Evolutionary conservation across 2,329 filamentous ascomycete species (phyloP), one percentile per base, ranked within the genome.

Genomic region (Nemania serpens): DNA sequence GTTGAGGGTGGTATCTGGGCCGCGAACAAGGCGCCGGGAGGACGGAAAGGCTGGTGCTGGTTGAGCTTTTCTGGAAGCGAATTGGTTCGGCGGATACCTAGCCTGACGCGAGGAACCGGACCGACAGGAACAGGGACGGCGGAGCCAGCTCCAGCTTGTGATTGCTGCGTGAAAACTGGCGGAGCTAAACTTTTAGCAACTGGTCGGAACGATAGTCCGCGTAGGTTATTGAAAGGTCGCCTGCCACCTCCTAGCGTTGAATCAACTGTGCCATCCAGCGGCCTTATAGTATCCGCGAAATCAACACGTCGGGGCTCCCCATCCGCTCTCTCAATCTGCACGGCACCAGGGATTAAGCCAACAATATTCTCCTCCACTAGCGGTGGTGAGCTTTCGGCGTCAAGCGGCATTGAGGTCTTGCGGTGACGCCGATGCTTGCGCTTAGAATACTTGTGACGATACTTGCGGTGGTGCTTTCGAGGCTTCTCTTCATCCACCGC

Each of bases 21-120:
- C 1, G 82, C 81, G 42, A 83, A 73, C 76, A 84, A 77, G 34
- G 78, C 77, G 5, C 82, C 81, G 0, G 83, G 81, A 1, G 82
- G 71, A 3, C 83, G 80, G 36, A 78, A 66, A 25, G 73, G 13
- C 4, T 74, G 66, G 17, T 74, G 67, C 20, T 78, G 76, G 62
- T 84, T 85, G 9, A 91, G 81, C 17, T 88, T 84, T 68, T 89
- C 88, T 0, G 90, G 90, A 2, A 93, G 81, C 0, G 90, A 93
- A 71, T 85, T 91, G 18, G 90, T 91, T 56, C 90, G 84, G 58
- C 89, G 87, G 55, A 91, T 86, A n/a, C 85, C 84, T 66, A 85
- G 84, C 43, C 83, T 80, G 59, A 88, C 82, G 33, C 82, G 81
- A 5, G 85, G 84, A 45, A 86, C 79, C 11, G 81, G 78, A 2